Conservation (phyloP, 768 basidiomycete species). For the Boletus eberwhitei region DNA sequence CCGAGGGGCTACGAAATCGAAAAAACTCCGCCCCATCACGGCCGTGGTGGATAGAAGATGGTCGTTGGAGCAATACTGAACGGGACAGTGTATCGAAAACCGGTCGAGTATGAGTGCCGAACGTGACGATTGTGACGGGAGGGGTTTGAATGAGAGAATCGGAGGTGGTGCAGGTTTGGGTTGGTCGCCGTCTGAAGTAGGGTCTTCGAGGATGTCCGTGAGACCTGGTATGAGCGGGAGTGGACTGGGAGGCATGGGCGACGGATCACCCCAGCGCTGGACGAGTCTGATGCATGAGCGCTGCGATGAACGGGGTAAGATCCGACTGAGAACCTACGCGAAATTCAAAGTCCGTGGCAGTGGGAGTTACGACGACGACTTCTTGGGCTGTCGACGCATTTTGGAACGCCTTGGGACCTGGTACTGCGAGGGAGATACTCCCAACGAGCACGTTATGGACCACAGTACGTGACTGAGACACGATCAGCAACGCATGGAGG, state of each 20-base stretch:
- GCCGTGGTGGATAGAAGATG: slow-evolving; percentile 56
- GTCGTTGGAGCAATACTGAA: slow-evolving; percentile 74
- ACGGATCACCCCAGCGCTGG: slow-evolving; percentile 69
- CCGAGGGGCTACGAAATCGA: slow-evolving; percentile 64
- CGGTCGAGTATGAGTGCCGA: slow-evolving; percentile 82
- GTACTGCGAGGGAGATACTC: slow-evolving; percentile 73
- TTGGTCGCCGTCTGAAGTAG: slow-evolving; percentile 1
- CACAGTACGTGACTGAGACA: slow-evolving; percentile 54
- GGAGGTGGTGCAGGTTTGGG: slow-evolving; percentile 7
- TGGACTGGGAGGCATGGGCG: slow-evolving; percentile 56
- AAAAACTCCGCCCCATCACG: slow-evolving; percentile 65
- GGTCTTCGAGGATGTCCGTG: slow-evolving; percentile 11
- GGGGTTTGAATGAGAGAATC: slow-evolving; percentile 53
- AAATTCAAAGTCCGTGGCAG: slow-evolving; percentile 50
- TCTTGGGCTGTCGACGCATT: slow-evolving; percentile 83
- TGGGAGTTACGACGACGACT: slow-evolving; percentile 68
- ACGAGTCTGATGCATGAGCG: slow-evolving; percentile 3
- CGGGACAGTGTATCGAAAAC: slow-evolving; percentile 61
- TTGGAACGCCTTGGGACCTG: slow-evolving; percentile 72
- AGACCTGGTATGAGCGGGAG: slow-evolving; percentile 28
- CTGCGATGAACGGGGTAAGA: slow-evolving; percentile 3
- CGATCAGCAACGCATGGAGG: slow-evolving; percentile 2
- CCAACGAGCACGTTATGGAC: slow-evolving; percentile 73
- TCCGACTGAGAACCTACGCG: slow-evolving; percentile 37
- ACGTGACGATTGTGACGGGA: slow-evolving; percentile 67